Base-by-base conservation (phyloP, 192 early-diverging fungal species). In the Dissophora ornata region DNA sequence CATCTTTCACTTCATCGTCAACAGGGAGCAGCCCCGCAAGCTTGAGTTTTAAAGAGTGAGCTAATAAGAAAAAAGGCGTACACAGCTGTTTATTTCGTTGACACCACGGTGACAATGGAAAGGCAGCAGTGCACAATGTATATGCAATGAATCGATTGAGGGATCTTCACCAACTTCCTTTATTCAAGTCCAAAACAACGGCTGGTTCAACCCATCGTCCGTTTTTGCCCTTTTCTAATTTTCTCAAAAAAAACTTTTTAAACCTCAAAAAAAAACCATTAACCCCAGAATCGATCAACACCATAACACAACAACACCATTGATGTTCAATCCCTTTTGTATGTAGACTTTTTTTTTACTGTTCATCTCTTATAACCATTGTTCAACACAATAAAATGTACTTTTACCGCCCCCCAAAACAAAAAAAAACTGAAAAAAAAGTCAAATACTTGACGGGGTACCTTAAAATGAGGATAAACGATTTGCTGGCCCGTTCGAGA, bases 331-430 rank as follows among this genome's bases (percentile, higher is more conserved):
- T 38, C 49, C 40, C 36, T 45, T n/a, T 63, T 75, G 71, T 75
- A 75, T 75, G 71, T 75, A 67, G 63, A 75, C 63, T 52, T 58
- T 59, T 44, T 55, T 46, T 58, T 40, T 24, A 10, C 44, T 59
- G 34, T 65, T 63, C 55, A 38, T 64, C 53, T 65, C 47, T 52
- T 41, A 73, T 46, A 38, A 38, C 57, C 71, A 75, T 75, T 75
- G 71, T 75, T 75, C 71, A 75, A 75, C 71, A 75, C 71, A 75
- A 75, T 75, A 66, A 59, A n/a, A 75, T 75, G 71, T 75, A 75
- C 71, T 75, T 75, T 75, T 75, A 75, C 46, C 62, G 61, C 47
- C 48, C 55, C 48, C 15, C n/a, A n/a, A n/a, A n/a, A n/a, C n/a
- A 26, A 51, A 41, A 4, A 50, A 24, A 40, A 15, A n/a, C n/a